Percentiles rank a stretch among this genome's conserved stretches.
phyloP scores from a whole-genome alignment of 371 early-diverging fungal genomes.

The Hamiltosporidium tvaerminnensis region DNA sequence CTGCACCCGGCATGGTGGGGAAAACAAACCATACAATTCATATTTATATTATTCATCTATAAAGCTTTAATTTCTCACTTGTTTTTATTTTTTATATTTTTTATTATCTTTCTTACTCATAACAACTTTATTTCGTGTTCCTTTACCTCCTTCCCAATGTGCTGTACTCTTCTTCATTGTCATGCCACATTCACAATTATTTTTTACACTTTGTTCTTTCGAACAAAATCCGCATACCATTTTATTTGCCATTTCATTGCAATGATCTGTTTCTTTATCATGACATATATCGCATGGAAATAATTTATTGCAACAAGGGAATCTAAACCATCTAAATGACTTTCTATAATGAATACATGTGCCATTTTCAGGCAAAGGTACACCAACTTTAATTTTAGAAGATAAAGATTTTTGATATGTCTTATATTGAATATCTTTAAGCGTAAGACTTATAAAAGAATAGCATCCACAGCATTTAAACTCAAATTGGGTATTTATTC shows the following conservation, averaged over 20 bases:
- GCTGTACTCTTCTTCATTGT: constrained; percentile 54
- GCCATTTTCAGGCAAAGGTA: constrained; percentile 56
- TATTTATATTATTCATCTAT: too few species aligned
- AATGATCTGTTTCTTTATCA: constrained; percentile 60
- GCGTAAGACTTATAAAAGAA: not conserved
- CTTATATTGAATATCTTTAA: not conserved
- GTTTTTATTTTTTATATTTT: constrained; percentile 51
- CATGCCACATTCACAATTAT: constrained; percentile 58
- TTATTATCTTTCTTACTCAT: constrained; percentile 66
- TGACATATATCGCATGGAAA: constrained; percentile 85
- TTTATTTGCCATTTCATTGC: constrained; percentile 58
- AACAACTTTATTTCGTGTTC: constrained; percentile 60
- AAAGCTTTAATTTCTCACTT: too few species aligned
- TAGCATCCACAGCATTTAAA: not conserved
- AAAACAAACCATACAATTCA: too few species aligned
- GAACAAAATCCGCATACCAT: constrained; percentile 82
- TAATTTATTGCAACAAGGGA: constrained; percentile 69
- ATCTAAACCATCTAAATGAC: constrained; percentile 79
- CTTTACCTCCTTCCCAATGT: constrained; percentile 91
- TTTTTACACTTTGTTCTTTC: constrained; percentile 60
- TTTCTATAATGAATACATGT: constrained; percentile 75
- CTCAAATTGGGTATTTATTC: not conserved
- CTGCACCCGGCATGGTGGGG: too few species aligned
- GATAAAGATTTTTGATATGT: not conserved
- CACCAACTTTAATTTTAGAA: constrained; percentile 3